Evolutionary conservation across 176 grass and related monocot species (phyloP).

Genomic region (Phoenix dactylifera): DNA sequence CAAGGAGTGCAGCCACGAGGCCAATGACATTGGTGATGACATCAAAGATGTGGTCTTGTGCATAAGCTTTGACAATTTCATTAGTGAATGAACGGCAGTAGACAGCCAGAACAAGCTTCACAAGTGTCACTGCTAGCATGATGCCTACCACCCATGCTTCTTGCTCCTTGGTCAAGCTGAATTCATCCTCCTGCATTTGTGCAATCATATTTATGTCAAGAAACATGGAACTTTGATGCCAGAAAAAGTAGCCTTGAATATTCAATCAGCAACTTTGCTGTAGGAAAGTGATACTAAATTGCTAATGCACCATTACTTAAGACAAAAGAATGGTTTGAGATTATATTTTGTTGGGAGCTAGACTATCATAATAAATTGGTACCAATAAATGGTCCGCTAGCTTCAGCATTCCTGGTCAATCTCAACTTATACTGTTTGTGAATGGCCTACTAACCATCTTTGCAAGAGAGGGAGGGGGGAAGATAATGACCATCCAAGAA

Average conservation of each 20-base stretch:
- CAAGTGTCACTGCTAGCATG: constrained; percentile 70
- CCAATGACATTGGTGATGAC: constrained; percentile 94
- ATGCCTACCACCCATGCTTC: constrained; percentile 82
- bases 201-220: not conserved
- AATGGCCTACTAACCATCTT: no score
- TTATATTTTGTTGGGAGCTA: no score
- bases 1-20: constrained; percentile 69
- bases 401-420: no score
- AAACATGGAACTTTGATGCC: not conserved
- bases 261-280: no score
- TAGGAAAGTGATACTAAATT: no score
- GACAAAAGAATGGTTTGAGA: no score
- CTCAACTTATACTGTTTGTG: no score
- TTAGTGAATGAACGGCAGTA: constrained; percentile 89
- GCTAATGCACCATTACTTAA: no score
- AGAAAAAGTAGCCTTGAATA: not conserved
- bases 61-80: constrained; percentile 92
- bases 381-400: no score
- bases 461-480: no score
- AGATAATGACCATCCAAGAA: no score
- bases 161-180: constrained; percentile 77
- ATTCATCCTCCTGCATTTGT: constrained; percentile 53
- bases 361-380: no score
- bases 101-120: constrained; percentile 60
- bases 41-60: constrained; percentile 91